Evolutionary conservation across 148 eudicot species (phyloP), one percentile per base, ranked within the genome.

Genomic region (Rhododendron simsii): DNA sequence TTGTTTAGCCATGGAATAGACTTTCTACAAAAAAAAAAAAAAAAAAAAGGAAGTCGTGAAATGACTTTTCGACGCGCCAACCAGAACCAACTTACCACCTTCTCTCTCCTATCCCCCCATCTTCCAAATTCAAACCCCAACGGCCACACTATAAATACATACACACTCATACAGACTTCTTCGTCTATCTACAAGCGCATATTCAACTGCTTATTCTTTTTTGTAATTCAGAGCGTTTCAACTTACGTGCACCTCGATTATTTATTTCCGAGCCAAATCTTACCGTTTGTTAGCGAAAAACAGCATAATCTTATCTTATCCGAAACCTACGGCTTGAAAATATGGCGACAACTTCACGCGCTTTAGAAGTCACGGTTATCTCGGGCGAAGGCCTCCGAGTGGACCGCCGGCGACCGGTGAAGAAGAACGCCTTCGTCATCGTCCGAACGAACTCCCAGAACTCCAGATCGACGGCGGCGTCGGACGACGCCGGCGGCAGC

Each of bases 331-430:
- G 74, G 39, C 20, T 44, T 65, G 10, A 41, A 8, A 47, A 30
- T 12, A 84, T 73, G 79, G 67, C 35, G 10, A 47, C 84, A 20
- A n/a, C 84, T 0, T 86, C 90, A 0, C 74, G 80, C 2, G 11
- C 57, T 9, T 28, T 95, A 18, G 93, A 94, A 41, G 75, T 94
- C 35, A 91, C 89, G 10, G 77, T 93, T 3, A 81, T 88, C 20
- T 93, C 94, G 2, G 93, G 88, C 0, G 98, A 95, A 82, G 87
- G 73, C 11, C 20, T 94, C 0, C 86, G 77, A 6, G 14, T 84
- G 10, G 84, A 84, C 28, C 81, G 88, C 8, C 84, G 81, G 12
- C 86, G 84, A 8, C 81, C 86, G 50, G 81, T 89, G 78, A 89
- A 80, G 80, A 93, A 90, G 57, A 89, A 90, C 28, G 47, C 88